Evolutionary conservation across 2,329 filamentous ascomycete species (phyloP).

Genomic region (Nemania diffusa): DNA sequence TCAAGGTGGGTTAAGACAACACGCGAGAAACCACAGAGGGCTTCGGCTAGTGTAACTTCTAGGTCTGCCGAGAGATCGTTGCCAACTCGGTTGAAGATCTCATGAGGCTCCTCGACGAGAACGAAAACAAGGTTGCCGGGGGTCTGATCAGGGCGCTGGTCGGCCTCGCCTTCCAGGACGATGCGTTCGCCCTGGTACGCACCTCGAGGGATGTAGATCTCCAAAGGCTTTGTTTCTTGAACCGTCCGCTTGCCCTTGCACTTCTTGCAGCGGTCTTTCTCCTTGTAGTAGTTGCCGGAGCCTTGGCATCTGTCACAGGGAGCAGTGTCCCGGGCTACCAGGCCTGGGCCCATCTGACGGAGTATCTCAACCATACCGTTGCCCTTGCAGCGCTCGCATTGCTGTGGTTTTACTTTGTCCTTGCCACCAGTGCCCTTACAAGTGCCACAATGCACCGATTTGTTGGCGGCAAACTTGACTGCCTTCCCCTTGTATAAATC

Average conservation of each 20-base stretch:
- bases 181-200: conserved; percentile 90
- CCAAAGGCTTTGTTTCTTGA: conserved; percentile 91
- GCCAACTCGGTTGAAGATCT: conserved; percentile 83
- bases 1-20: conserved; percentile 94
- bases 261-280: conserved; percentile 98
- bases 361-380: conserved; percentile 80
- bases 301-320: conserved; percentile 86
- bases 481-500: conserved; percentile 99
- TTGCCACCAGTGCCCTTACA: conserved; percentile 94
- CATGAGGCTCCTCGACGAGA: conserved; percentile 82
- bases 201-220: conserved; percentile 94
- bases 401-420: conserved; percentile 85
- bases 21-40: conserved; percentile 87
- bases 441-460: conserved; percentile 86
- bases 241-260: conserved; percentile 93
- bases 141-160: conserved; percentile 87
- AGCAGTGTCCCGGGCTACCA: conserved; percentile 83
- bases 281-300: conserved; percentile 86
- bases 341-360: conserved; percentile 84
- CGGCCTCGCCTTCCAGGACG: conserved; percentile 89
- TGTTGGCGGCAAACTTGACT: conserved; percentile 94
- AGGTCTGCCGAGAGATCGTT: conserved; percentile 86
- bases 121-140: conserved; percentile 95
- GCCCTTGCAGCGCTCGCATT: conserved; percentile 87
- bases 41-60: conserved; percentile 82